Conservation (phyloP, 1,284 basidiomycete species). For the Cryptococcus sp. region DNA sequence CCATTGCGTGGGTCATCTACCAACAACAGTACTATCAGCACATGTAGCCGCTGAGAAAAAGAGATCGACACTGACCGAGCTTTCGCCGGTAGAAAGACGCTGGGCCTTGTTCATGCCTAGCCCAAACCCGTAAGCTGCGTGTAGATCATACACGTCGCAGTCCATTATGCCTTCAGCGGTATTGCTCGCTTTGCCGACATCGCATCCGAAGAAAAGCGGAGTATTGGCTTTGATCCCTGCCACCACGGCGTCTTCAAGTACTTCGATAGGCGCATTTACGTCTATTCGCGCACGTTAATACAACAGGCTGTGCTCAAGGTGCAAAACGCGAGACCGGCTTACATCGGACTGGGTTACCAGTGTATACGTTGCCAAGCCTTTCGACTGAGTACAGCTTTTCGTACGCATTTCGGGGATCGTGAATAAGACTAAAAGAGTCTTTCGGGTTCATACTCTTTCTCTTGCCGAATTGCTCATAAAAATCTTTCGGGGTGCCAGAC, state of each 20-base stretch:
- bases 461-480: slow-evolving; percentile 59
- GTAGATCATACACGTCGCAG: slow-evolving; percentile 75
- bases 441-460: slow-evolving; percentile 46
- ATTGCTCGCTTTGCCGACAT: slow-evolving; percentile 52
- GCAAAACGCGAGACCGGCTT: slow-evolving; percentile 35
- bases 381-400: slow-evolving; percentile 88
- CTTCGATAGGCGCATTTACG: slow-evolving; percentile 81
- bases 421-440: slow-evolving; percentile 86
- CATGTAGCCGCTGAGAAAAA: not conserved
- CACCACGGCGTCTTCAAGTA: slow-evolving; percentile 77
- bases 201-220: slow-evolving; percentile 94
- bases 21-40: not conserved
- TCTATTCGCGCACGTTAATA: slow-evolving; percentile 56
- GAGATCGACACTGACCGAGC: slow-evolving; percentile 64
- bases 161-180: slow-evolving; percentile 77
- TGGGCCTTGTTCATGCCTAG: slow-evolving; percentile 75
- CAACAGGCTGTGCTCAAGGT: too few relatives aligned
- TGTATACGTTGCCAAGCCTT: slow-evolving; percentile 89
- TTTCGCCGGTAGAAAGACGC: slow-evolving; percentile 75
- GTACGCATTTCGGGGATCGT: slow-evolving; percentile 86
- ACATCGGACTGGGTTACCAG: slow-evolving; percentile 79
- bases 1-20: slow-evolving; percentile 59
- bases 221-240: slow-evolving; percentile 84
- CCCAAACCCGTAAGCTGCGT: slow-evolving; percentile 66
- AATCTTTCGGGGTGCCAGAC: slow-evolving; percentile 77